Evolutionary conservation across 2,329 filamentous ascomycete species (phyloP).

Genomic region (Aspergillus candidus): DNA sequence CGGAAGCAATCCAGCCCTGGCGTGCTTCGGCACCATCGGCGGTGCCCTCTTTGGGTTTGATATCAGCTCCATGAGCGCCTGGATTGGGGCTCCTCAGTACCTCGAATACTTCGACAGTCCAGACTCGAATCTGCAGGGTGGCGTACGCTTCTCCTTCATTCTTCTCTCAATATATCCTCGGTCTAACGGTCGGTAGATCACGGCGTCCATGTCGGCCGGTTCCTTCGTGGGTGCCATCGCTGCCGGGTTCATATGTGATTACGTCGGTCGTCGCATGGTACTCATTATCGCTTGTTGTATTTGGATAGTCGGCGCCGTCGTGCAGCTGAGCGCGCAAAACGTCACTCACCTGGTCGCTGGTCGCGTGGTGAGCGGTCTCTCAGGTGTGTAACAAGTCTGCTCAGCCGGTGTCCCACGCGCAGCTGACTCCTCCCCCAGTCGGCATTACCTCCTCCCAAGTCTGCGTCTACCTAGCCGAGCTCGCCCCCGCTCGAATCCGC

Average conservation of each 20-base stretch:
- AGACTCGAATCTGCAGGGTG: constrained; percentile 32
- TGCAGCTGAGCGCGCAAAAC: constrained; percentile 28
- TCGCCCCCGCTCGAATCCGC: constrained; percentile 38
- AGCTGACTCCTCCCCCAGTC: constrained; percentile 16
- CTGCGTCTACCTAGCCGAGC: constrained; percentile 40
- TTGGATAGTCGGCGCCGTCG: constrained; percentile 31
- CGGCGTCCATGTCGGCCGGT: constrained; percentile 64
- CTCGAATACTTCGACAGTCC: constrained; percentile 51
- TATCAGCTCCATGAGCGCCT: constrained; percentile 43
- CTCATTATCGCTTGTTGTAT: constrained; percentile 32
- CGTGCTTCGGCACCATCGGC: constrained; percentile 52
- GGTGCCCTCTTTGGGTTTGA: constrained; percentile 55
- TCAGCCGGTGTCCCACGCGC: neutral
- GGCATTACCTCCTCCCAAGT: constrained; percentile 42
- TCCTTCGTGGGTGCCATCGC: constrained; percentile 58
- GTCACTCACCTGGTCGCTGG: constrained; percentile 42
- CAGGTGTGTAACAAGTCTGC: constrained; percentile 9
- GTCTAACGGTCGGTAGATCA: constrained; percentile 48
- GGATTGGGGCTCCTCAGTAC: constrained; percentile 48
- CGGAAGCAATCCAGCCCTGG: constrained; percentile 35
- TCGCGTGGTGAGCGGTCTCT: constrained; percentile 41
- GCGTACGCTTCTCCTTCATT: constrained; percentile 16
- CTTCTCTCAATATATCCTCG: neutral
- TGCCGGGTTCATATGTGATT: constrained; percentile 33
- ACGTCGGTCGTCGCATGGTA: constrained; percentile 36